These are phyloP conservation scores for Batrachochytrium dendrobatidis DNA, from an alignment of 371 early-diverging fungal species.

Conservation along the genomic window DNA sequence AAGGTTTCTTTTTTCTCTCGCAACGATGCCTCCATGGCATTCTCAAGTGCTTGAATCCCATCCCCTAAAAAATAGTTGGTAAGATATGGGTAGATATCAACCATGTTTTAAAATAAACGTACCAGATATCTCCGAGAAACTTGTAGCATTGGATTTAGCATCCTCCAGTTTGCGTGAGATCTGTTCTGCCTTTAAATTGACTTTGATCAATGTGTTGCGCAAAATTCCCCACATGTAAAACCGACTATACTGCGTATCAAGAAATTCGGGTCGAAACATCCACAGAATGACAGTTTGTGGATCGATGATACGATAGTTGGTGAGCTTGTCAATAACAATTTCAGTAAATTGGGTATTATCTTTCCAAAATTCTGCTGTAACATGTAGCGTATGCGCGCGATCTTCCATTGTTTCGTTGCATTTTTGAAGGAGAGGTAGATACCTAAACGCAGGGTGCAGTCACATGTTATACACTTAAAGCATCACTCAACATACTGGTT, in stretches of 20 bases:
- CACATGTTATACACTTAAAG: not conserved
- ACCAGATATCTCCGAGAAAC: not conserved
- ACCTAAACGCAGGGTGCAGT: slow-evolving; percentile 30
- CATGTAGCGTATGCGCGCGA: slow-evolving; percentile 60
- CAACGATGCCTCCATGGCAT: slow-evolving; percentile 54
- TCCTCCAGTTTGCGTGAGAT: slow-evolving; percentile 43
- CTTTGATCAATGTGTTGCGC: slow-evolving; percentile 70
- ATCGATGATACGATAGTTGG: slow-evolving; percentile 87
- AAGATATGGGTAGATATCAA: not conserved
- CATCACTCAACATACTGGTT: not conserved
- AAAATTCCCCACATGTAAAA: slow-evolving; percentile 71
- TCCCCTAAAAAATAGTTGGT: slow-evolving; percentile 3
- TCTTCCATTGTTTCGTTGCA: slow-evolving; percentile 51
- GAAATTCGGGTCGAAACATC: slow-evolving; percentile 56
- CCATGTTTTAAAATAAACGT: not conserved
- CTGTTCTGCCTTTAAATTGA: slow-evolving; percentile 71
- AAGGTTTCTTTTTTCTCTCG: slow-evolving; percentile 80
- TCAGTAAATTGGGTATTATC: slow-evolving; percentile 70
- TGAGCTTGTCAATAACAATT: slow-evolving; percentile 80
- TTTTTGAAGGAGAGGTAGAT: slow-evolving; percentile 57
- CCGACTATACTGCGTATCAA: slow-evolving; percentile 37
- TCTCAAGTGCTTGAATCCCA: slow-evolving; percentile 52
- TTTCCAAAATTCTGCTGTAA: slow-evolving; percentile 75
- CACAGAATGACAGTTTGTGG: slow-evolving; percentile 70
- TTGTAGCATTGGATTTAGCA: slow-evolving; percentile 1